Percentiles rank a stretch among this genome's conserved stretches.
Evolutionary conservation across 768 basidiomycete genomes (phyloP).

Genomic region (Mycena rebaudengoi): DNA sequence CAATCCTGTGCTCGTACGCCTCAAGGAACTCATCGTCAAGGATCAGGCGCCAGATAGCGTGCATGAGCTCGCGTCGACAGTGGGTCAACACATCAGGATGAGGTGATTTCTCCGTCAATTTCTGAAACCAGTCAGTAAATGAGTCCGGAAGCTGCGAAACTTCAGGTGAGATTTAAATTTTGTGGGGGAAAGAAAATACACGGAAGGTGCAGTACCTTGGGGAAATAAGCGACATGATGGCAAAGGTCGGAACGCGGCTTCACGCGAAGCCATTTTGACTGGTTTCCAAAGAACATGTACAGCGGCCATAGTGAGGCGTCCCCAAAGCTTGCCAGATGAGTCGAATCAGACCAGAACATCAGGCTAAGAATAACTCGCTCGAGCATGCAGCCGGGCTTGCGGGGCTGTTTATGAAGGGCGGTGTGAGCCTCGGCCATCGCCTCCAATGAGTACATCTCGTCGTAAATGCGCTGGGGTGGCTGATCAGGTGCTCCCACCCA

Average conservation of each 20-base stretch:
- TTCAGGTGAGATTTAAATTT: too few species aligned
- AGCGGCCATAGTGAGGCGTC: slow-evolving; percentile 50
- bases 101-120: slow-evolving; percentile 11
- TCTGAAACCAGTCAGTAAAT: slow-evolving; percentile 30
- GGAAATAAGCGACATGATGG: slow-evolving; percentile 50
- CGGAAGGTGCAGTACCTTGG: slow-evolving; percentile 34
- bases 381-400: not conserved
- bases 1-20: slow-evolving; percentile 37
- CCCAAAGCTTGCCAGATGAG: slow-evolving; percentile 45
- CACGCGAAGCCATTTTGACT: slow-evolving; percentile 48
- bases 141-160: slow-evolving; percentile 35
- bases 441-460: slow-evolving; percentile 26
- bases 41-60: slow-evolving; percentile 38
- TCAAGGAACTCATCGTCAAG: slow-evolving; percentile 29
- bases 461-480: slow-evolving; percentile 15
- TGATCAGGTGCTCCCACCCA: not conserved
- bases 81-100: slow-evolving; percentile 35
- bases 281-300: slow-evolving; percentile 49
- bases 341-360: slow-evolving; percentile 47
- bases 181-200: not conserved
- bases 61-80: slow-evolving; percentile 43
- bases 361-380: slow-evolving; percentile 28
- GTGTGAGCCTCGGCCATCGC: slow-evolving; percentile 21
- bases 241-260: slow-evolving; percentile 34
- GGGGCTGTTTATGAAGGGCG: slow-evolving; percentile 17